Evolutionary conservation across 805 yeast genomes (phyloP).

Genomic region (Candida fluviatilis): DNA sequence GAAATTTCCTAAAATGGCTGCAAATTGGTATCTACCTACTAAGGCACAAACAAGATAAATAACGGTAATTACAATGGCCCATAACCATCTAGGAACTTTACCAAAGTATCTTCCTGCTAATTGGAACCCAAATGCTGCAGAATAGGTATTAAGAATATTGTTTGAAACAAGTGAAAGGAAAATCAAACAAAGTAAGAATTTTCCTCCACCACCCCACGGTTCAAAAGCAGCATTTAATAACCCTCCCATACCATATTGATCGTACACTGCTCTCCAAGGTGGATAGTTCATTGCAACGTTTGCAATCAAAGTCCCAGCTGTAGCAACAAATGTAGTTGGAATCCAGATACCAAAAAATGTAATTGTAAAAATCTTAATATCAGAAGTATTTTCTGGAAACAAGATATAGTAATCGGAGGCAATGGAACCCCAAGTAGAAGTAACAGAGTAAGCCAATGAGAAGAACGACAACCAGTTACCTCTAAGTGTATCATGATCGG

Average conservation of each 20-base stretch:
- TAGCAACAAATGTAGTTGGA: slow-evolving; percentile 75
- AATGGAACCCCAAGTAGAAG: slow-evolving; percentile 86
- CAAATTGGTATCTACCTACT: slow-evolving; percentile 70
- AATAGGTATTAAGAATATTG: slow-evolving; percentile 75
- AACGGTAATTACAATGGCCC: slow-evolving; percentile 61
- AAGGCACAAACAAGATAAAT: slow-evolving; percentile 67
- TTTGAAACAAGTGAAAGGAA: slow-evolving; percentile 76
- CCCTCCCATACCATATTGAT: slow-evolving; percentile 68
- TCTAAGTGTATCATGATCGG: slow-evolving; percentile 37
- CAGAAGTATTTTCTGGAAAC: slow-evolving; percentile 69
- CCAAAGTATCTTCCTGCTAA: slow-evolving; percentile 52
- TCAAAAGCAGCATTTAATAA: slow-evolving; percentile 57
- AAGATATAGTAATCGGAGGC: slow-evolving; percentile 82
- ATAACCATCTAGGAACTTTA: slow-evolving; percentile 71
- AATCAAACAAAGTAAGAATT: slow-evolving; percentile 64
- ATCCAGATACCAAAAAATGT: slow-evolving; percentile 64
- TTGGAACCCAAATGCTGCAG: slow-evolving; percentile 78
- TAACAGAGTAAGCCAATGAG: slow-evolving; percentile 68
- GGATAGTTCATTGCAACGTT: slow-evolving; percentile 55
- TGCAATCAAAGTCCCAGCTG: slow-evolving; percentile 68
- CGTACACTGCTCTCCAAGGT: slow-evolving; percentile 58
- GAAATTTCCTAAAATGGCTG: slow-evolving; percentile 72
- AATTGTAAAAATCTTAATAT: slow-evolving; percentile 47
- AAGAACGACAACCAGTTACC: slow-evolving; percentile 76
- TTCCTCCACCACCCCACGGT: slow-evolving; percentile 78